These are phyloP conservation scores for Ophiocordyceps polyrhachis-furcata DNA, from an alignment of 2,329 filamentous ascomycete species.

Conservation along the genomic window DNA sequence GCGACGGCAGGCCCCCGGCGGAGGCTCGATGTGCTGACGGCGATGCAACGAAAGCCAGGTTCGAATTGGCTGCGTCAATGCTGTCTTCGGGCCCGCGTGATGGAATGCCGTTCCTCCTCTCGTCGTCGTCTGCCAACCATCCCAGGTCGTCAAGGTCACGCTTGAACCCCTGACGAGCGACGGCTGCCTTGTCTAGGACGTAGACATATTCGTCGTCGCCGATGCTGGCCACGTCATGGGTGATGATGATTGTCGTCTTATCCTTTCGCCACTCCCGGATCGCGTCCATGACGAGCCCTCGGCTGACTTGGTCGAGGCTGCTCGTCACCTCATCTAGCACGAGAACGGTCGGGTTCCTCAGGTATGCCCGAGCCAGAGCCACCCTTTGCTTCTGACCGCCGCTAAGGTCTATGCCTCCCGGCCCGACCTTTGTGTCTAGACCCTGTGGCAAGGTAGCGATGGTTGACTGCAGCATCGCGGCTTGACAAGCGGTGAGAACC, in stretches of 20 bases:
- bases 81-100: neutral
- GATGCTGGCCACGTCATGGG: slow-evolving; percentile 73
- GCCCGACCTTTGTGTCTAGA: slow-evolving; percentile 51
- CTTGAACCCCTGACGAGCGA: slow-evolving; percentile 45
- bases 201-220: slow-evolving; percentile 56
- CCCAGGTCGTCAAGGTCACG: neutral
- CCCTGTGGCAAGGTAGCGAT: slow-evolving; percentile 49
- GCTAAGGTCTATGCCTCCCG: slow-evolving; percentile 52
- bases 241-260: slow-evolving; percentile 85
- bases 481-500: slow-evolving; percentile 42
- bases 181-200: slow-evolving; percentile 48
- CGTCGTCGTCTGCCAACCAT: neutral
- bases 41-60: neutral
- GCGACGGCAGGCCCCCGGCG: neutral
- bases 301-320: slow-evolving; percentile 59
- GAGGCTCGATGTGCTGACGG: neutral
- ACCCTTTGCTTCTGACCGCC: slow-evolving; percentile 74
- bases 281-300: slow-evolving; percentile 49
- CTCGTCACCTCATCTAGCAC: slow-evolving; percentile 83
- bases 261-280: slow-evolving; percentile 59
- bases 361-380: slow-evolving; percentile 56
- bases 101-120: neutral
- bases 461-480: slow-evolving; percentile 50
- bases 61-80: neutral
- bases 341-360: slow-evolving; percentile 62